These are phyloP conservation scores for Venturia asperata DNA, from an alignment of 2,329 filamentous ascomycete species.

Conservation along the genomic window DNA sequence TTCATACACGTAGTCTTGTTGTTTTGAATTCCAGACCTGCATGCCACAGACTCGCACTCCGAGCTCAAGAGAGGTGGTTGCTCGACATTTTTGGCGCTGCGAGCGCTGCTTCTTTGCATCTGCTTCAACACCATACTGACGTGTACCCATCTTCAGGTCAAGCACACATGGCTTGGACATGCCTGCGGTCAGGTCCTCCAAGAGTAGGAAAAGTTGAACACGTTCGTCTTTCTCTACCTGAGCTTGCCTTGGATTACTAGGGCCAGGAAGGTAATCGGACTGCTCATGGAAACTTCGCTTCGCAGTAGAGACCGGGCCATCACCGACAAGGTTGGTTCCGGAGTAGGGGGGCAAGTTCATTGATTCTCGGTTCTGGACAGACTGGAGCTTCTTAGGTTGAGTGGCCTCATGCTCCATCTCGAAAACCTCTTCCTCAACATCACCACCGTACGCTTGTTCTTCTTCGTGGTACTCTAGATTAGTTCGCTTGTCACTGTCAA, in stretches of 20 bases:
- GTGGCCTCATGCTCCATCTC: constrained; percentile 51
- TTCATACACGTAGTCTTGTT: constrained; percentile 83
- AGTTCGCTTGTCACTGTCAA: constrained; percentile 57
- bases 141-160: constrained; percentile 97
- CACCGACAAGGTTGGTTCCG: constrained; percentile 22
- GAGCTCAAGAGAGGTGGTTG: constrained; percentile 82
- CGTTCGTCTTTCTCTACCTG: constrained; percentile 48
- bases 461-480: constrained; percentile 84
- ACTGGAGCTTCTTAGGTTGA: constrained; percentile 21
- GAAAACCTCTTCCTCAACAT: constrained; percentile 65
- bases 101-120: constrained; percentile 87
- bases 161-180: constrained; percentile 97
- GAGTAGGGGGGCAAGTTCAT: neutral
- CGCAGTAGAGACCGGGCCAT: constrained; percentile 31
- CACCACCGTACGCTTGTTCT: constrained; percentile 69
- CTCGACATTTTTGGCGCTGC: constrained; percentile 85
- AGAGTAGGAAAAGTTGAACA: constrained; percentile 83
- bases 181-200: constrained; percentile 91
- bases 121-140: constrained; percentile 92
- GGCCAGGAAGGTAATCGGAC: constrained; percentile 22
- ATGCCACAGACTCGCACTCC: constrained; percentile 92
- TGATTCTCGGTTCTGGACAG: neutral
- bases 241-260: constrained; percentile 39
- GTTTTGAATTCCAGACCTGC: constrained; percentile 87
- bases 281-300: constrained; percentile 2